These are phyloP conservation scores for Obba rivulosa DNA, from an alignment of 768 basidiomycete species.

Conservation along the genomic window DNA sequence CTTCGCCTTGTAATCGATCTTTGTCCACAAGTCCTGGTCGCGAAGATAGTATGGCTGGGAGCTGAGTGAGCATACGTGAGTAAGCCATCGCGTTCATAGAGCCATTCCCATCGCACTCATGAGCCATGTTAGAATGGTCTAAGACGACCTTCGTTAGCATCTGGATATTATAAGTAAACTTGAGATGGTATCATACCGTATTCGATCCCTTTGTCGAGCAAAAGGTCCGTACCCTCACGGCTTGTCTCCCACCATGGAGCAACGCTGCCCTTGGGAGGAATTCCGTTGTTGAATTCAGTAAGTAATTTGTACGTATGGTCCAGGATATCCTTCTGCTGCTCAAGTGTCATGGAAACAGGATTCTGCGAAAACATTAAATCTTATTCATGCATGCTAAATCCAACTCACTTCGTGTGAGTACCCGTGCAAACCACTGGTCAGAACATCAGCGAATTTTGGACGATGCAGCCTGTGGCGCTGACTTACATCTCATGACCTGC, in stretches of 20 bases:
- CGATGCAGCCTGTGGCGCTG: background rate
- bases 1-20: constrained; percentile 56
- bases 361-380: constrained; percentile 35
- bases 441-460: background rate
- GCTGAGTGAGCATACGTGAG: constrained; percentile 16
- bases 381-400: background rate
- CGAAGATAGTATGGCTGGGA: constrained; percentile 66
- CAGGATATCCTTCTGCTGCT: constrained; percentile 69
- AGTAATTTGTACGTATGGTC: constrained; percentile 61
- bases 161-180: background rate
- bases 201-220: constrained; percentile 69
- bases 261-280: constrained; percentile 56
- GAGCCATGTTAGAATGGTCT: constrained; percentile 58
- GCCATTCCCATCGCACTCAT: constrained; percentile 30
- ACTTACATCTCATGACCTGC: constrained; percentile 66
- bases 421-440: constrained; percentile 54
- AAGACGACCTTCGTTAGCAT: background rate
- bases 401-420: constrained; percentile 59
- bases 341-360: constrained; percentile 49
- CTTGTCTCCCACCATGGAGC: constrained; percentile 82
- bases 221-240: constrained; percentile 56
- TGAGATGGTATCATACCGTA: constrained; percentile 42
- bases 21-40: constrained; percentile 66
- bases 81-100: background rate
- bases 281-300: constrained; percentile 58